Conservation (phyloP, 1,139 yeast species). For the Kurtzmaniella quercitrusa region DNA sequence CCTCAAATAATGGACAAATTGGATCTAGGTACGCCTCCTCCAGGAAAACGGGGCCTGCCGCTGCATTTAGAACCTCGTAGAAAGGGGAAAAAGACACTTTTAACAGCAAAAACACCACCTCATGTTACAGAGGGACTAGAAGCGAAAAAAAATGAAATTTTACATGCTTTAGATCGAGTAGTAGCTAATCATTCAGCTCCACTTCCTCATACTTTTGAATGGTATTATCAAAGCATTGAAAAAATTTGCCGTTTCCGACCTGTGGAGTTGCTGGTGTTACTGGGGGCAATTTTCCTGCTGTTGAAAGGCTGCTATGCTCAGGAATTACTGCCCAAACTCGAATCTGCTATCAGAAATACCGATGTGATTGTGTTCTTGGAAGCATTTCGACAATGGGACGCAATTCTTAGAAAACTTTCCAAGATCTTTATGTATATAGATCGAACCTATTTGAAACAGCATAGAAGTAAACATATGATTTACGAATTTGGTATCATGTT, state of each 20-base stretch:
- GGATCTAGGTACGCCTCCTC: slow-evolving; percentile 6
- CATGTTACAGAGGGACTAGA: slow-evolving; percentile 1
- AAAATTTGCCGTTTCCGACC: slow-evolving; percentile 31
- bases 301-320: slow-evolving; percentile 17
- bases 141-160: slow-evolving; percentile 1
- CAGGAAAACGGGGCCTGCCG: not conserved
- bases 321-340: not conserved
- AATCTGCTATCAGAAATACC: not conserved
- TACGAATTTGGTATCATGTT: slow-evolving; percentile 21
- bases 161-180: slow-evolving; percentile 17
- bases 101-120: not conserved
- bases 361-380: slow-evolving; percentile 13
- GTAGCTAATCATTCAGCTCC: slow-evolving; percentile 13
- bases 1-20: slow-evolving; percentile 4
- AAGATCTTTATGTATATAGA: slow-evolving; percentile 36
- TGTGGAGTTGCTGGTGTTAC: slow-evolving; percentile 28
- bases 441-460: slow-evolving; percentile 29
- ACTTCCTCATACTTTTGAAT: slow-evolving; percentile 21
- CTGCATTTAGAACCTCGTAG: slow-evolving; percentile 4
- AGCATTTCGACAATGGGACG: slow-evolving; percentile 23
- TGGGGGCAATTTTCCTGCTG: slow-evolving; percentile 17
- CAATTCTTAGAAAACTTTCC: slow-evolving; percentile 20
- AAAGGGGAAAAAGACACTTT: not conserved
- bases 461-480: slow-evolving; percentile 25
- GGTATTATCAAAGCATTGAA: slow-evolving; percentile 28